phyloP scores from a whole-genome alignment of 352 stramenopile genomes.

The Globisporangium spinosum region DNA sequence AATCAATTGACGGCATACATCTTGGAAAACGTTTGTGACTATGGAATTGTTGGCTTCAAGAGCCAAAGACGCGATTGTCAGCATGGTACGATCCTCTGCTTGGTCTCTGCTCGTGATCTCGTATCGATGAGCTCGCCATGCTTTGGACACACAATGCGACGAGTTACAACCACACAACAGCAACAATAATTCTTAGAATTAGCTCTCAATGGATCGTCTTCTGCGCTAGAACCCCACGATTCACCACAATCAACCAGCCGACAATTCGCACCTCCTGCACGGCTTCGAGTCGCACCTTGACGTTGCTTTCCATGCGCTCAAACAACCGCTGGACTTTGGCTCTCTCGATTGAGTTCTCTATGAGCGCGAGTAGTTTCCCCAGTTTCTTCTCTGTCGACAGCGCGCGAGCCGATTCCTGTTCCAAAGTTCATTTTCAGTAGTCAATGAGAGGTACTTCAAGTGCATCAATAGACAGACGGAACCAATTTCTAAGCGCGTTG shows the following conservation, averaged over 20 bases:
- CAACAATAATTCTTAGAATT: conserved; percentile 1
- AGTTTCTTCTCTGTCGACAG: conserved; percentile 36
- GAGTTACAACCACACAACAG: conserved; percentile 20
- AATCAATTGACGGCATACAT: too few species aligned
- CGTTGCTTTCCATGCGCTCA: conserved; percentile 34
- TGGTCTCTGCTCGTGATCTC: too few species aligned
- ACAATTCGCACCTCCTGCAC: conserved; percentile 40
- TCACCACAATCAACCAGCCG: not conserved
- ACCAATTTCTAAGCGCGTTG: too few species aligned
- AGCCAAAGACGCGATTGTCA: too few species aligned
- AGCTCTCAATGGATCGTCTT: not conserved
- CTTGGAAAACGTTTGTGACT: too few species aligned
- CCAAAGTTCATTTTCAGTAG: not conserved
- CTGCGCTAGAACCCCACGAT: not conserved
- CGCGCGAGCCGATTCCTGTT: conserved; percentile 28
- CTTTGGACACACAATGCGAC: conserved; percentile 35
- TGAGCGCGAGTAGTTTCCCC: conserved; percentile 30
- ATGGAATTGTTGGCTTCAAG: too few species aligned
- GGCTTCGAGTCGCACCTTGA: conserved; percentile 49
- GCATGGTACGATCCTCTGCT: not conserved
- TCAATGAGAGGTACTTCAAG: not conserved
- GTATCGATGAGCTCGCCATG: not conserved
- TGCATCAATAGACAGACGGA: too few species aligned
- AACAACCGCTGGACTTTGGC: conserved; percentile 37
- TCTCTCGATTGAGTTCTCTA: conserved; percentile 33